Conservation (phyloP, 2,329 filamentous ascomycete species). For the Nemania sp. region DNA sequence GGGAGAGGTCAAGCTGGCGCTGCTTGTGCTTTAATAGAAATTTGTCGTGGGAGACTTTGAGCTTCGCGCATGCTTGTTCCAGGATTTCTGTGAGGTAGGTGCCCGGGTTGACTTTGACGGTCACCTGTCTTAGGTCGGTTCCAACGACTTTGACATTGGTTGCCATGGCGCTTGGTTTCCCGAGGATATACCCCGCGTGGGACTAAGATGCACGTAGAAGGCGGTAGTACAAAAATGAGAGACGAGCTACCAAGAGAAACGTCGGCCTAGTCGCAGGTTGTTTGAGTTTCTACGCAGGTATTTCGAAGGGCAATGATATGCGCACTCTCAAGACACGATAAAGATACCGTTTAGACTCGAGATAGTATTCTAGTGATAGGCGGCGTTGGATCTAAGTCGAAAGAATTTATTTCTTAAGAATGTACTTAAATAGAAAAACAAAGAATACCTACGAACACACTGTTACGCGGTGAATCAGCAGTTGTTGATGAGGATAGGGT, state of each 20-base stretch:
- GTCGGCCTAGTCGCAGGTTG: background rate
- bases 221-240: background rate
- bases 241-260: background rate
- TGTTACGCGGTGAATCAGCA: background rate
- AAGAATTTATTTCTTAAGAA: background rate
- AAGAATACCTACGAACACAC: conserved; percentile 21
- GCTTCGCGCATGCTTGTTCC: conserved; percentile 86
- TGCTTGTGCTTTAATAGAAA: conserved; percentile 90
- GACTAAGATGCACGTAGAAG: background rate
- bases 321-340: background rate
- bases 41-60: conserved; percentile 77
- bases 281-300: conserved; percentile 16
- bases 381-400: background rate
- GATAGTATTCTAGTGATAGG: background rate
- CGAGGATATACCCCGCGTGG: background rate
- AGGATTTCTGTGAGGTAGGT: conserved; percentile 88
- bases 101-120: conserved; percentile 83
- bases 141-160: conserved; percentile 91
- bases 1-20: conserved; percentile 86
- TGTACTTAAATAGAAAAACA: background rate
- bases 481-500: background rate
- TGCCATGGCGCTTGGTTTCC: conserved; percentile 68
- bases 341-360: background rate
- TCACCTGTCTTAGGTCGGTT: conserved; percentile 79
- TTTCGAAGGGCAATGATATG: background rate